Conservation (phyloP, 2,329 filamentous ascomycete genomes). For the Periconia sp. region DNA sequence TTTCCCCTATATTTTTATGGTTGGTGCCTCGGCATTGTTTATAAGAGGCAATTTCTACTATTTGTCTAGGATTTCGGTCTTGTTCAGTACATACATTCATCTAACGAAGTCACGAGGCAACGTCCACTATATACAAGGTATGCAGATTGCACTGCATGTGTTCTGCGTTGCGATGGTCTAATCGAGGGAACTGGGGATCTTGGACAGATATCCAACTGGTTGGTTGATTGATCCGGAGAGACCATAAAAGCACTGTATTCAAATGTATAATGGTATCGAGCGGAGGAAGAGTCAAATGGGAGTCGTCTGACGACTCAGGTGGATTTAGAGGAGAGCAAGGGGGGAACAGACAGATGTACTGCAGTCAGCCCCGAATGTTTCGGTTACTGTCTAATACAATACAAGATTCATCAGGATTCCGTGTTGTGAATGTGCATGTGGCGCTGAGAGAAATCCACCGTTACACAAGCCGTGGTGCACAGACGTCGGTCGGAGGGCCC, state of each 20-base stretch:
- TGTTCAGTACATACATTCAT: no score
- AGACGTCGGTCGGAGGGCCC: no score
- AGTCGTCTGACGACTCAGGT: background rate
- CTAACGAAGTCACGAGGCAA: background rate
- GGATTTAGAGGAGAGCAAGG: background rate
- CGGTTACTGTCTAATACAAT: background rate
- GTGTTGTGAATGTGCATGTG: background rate
- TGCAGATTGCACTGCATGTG: background rate
- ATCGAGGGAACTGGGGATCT: background rate
- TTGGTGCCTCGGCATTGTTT: no score
- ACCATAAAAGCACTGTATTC: background rate
- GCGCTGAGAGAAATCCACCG: background rate
- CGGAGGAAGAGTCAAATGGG: background rate
- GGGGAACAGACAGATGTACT: background rate
- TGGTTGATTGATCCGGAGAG: no score
- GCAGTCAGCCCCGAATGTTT: background rate
- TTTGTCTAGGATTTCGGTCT: no score
- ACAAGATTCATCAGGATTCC: background rate
- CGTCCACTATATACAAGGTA: background rate
- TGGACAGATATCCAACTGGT: background rate
- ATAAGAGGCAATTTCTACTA: no score
- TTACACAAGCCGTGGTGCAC: background rate
- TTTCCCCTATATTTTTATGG: background rate
- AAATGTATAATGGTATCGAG: background rate
- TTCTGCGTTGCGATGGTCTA: background rate